phyloP scores from a whole-genome alignment of 768 basidiomycete genomes.

The Mycena vitilis region DNA sequence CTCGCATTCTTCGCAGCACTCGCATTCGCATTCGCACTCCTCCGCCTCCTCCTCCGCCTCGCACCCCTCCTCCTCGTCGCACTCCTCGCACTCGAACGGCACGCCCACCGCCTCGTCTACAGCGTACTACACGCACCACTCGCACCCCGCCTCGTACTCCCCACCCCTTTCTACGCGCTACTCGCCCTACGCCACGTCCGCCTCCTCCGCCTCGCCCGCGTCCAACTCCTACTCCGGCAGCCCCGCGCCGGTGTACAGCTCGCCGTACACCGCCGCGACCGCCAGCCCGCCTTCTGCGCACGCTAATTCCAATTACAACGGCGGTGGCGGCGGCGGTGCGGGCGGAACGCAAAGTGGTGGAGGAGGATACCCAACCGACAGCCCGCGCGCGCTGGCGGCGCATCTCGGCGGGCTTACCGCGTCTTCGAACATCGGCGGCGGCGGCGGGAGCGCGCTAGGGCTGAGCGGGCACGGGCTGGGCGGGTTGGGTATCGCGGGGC shows the following conservation, averaged over 20 bases:
- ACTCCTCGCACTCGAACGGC: not conserved
- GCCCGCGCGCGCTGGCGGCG: not conserved
- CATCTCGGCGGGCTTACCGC: not conserved
- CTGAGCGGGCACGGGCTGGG: not conserved
- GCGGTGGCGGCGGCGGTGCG: not conserved
- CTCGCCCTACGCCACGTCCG: constrained; percentile 24
- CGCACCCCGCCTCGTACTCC: not conserved
- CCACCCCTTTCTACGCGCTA: constrained; percentile 13
- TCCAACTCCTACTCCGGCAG: not conserved
- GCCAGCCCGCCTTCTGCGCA: not conserved
- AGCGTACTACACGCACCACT: not conserved
- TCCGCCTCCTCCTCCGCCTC: not conserved
- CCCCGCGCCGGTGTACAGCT: not conserved
- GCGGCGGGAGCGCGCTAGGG: not conserved
- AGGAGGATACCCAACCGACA: not conserved
- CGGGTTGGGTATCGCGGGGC: not conserved
- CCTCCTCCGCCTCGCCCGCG: constrained; percentile 9
- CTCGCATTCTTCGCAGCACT: not conserved
- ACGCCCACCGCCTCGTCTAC: not conserved
- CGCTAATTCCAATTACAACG: not conserved
- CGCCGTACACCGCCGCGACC: not conserved
- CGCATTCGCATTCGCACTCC: constrained; percentile 1
- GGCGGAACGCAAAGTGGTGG: not conserved
- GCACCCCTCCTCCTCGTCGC: not conserved
- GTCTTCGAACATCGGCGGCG: not conserved